Evolutionary conservation across 176 grass and related monocot species (phyloP).

Genomic region (Eleusine indica): DNA sequence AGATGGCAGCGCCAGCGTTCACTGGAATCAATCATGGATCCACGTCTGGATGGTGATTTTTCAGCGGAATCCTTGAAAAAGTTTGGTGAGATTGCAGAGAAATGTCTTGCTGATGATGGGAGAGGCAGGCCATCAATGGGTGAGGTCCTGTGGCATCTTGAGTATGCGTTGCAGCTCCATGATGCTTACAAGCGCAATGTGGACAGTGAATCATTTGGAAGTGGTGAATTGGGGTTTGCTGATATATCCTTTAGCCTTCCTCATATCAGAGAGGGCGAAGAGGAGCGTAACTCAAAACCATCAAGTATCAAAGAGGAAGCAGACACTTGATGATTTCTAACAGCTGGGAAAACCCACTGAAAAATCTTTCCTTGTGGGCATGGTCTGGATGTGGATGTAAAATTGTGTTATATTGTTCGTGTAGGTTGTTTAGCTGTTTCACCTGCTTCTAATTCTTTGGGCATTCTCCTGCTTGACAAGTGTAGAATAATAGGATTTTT

Average conservation of each 20-base stretch:
- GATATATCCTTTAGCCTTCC: slow-evolving; percentile 73
- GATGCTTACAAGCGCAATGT: slow-evolving; percentile 74
- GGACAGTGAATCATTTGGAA: slow-evolving; percentile 81
- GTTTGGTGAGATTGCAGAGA: slow-evolving; percentile 91
- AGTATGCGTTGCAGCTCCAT: slow-evolving; percentile 86
- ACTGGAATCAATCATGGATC: slow-evolving; percentile 70
- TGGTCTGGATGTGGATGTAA: slow-evolving; percentile 41
- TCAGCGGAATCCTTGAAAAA: slow-evolving; percentile 90
- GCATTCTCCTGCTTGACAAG: slow-evolving; percentile 39
- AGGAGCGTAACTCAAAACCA: slow-evolving; percentile 53
- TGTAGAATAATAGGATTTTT: slow-evolving; percentile 60
- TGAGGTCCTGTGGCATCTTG: slow-evolving; percentile 94
- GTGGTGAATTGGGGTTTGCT: slow-evolving; percentile 73
- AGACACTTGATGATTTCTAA: slow-evolving; percentile 41
- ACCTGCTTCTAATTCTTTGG: slow-evolving; percentile 44
- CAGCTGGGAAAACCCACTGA: slow-evolving; percentile 8
- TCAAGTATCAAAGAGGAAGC: slow-evolving; percentile 52
- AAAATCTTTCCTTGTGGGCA: slow-evolving; percentile 29
- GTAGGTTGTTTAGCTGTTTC: slow-evolving; percentile 32
- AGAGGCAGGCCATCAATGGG: slow-evolving; percentile 80
- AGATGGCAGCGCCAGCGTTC: slow-evolving; percentile 95
- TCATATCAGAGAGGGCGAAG: slow-evolving; percentile 67
- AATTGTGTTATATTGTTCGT: slow-evolving; percentile 46
- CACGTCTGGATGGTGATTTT: slow-evolving; percentile 67
- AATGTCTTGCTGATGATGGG: slow-evolving; percentile 91